A percentile compares a stretch with the other conserved stretches of the same genome.
These are phyloP conservation scores for Fomitiporia mediterranea DNA, from an alignment of 1,284 basidiomycete species.

Conservation along the genomic window DNA sequence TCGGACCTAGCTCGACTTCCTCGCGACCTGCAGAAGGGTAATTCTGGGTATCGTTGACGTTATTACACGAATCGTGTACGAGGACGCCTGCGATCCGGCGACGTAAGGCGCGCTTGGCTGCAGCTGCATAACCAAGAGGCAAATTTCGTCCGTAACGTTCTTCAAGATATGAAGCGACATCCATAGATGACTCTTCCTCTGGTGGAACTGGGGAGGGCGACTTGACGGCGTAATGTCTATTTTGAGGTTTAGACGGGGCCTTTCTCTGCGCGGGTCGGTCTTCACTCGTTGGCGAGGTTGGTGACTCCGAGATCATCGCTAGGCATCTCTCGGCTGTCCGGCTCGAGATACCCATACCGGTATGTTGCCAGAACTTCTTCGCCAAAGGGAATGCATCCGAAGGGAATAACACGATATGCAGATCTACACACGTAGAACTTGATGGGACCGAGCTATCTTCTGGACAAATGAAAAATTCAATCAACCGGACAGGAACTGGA, in stretches of 20 bases:
- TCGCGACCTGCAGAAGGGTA: conserved; percentile 41
- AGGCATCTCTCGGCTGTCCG: conserved; percentile 84
- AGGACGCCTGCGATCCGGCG: conserved; percentile 88
- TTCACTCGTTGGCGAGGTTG: conserved; percentile 25
- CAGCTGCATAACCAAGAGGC: conserved; percentile 65
- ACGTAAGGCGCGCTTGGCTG: conserved; percentile 83
- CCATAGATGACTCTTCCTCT: conserved; percentile 13
- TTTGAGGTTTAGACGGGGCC: conserved; percentile 40
- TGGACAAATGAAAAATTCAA: conserved; percentile 72
- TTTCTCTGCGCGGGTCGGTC: conserved; percentile 26
- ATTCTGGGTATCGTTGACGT: conserved; percentile 1
- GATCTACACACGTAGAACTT: conserved; percentile 40
- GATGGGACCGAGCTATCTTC: conserved; percentile 35
- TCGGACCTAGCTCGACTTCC: conserved; percentile 48
- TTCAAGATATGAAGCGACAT: conserved; percentile 62
- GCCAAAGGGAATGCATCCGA: conserved; percentile 62
- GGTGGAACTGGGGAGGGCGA: conserved; percentile 27
- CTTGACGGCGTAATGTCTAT: conserved; percentile 62
- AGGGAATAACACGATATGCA: conserved; percentile 83
- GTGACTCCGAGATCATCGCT: conserved; percentile 49
- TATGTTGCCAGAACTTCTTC: conserved; percentile 96
- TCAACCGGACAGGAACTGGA: conserved; percentile 55
- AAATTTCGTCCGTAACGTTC: conserved; percentile 96
- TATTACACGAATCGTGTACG: conserved; percentile 46
- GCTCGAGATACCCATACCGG: conserved; percentile 86